Evolutionary conservation across 441 rosid species (phyloP), one percentile per base, ranked within the genome.

Genomic region (Iberis amara): DNA sequence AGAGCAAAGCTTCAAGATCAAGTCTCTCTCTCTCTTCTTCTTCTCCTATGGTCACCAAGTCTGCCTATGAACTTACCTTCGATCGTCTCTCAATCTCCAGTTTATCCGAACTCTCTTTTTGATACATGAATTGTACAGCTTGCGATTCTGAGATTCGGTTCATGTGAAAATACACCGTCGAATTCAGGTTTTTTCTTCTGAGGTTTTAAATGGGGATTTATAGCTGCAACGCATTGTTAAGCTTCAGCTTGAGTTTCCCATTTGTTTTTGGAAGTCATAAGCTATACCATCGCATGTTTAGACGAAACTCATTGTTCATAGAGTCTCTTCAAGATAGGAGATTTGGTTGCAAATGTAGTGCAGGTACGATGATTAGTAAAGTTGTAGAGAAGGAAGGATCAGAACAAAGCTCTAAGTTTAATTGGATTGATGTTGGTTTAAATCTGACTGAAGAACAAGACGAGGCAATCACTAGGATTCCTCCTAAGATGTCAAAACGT

Each of bases 401-500:
- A 28, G 74, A 39, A 49, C 65, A 55, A 32, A 65, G 23, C 43
- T 63, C 68, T 12, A 71, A 60, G 67, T 78, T 68, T 63, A 73
- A n/a, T 76, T 79, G 88, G 90, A 64, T 52, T 37, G 79, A 76
- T 64, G 59, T 65, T 61, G 71, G 62, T 10, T 61, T 61, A 11
- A 47, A 54, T 58, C 61, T 72, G 11, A 67, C 79, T 11, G 70
- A 75, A 31, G 73, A 65, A 41, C 82, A 85, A 58, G 77, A 74
- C 6, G 69, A 69, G 30, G 77, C 78, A 35, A 69, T 88, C 15
- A 63, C 79, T 49, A 49, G 76, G 5, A 78, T 88, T 37, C 86
- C 91, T 11, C 40, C 24, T 3, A 78, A 73, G 50, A 78, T 85
- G 94, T 68, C 77, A 8, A 85, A 74, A 49, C 76, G 96, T 41